Evolutionary conservation across 1,139 yeast genomes (phyloP).

Genomic region (Wickerhamomyces sp.): DNA sequence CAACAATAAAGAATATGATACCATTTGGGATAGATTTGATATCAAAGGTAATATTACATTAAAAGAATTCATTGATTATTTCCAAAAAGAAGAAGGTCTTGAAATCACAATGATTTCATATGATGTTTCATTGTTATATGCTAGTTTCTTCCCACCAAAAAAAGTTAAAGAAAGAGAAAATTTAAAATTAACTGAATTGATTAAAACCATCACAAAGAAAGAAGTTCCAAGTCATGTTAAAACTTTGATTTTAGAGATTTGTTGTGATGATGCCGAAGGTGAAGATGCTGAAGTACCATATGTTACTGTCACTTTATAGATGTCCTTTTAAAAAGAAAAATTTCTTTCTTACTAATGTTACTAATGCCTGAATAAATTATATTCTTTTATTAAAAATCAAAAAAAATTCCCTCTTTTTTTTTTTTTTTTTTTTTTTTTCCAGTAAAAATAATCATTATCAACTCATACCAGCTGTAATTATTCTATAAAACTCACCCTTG

Average conservation of each 20-base stretch:
- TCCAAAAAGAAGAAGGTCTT: conserved; percentile 76
- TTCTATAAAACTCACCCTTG: conserved; percentile 23
- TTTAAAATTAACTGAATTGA: conserved; percentile 65
- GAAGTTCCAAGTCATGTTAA: conserved; percentile 72
- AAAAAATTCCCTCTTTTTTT: too few species aligned
- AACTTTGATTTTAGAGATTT: conserved; percentile 79
- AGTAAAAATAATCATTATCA: neutral
- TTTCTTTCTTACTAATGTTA: neutral
- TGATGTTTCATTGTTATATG: conserved; percentile 85
- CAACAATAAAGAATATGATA: conserved; percentile 75
- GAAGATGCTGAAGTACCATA: conserved; percentile 96
- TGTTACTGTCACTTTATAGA: conserved; percentile 53
- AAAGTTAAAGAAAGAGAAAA: conserved; percentile 74
- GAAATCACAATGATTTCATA: conserved; percentile 88
- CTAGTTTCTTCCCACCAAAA: conserved; percentile 90
- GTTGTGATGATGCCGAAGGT: conserved; percentile 88
- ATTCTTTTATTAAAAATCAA: neutral
- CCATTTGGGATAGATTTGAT: conserved; percentile 94
- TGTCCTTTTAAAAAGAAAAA: neutral
- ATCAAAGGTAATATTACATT: conserved; percentile 74
- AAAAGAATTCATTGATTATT: conserved; percentile 68
- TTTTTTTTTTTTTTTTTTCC: too few species aligned
- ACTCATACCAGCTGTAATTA: conserved; percentile 21
- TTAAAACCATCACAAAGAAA: conserved; percentile 79
- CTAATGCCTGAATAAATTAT: neutral